A percentile compares a stretch with the other conserved stretches of the same genome.
Evolutionary conservation across 768 basidiomycete genomes (phyloP).

Genomic region (Suillus discolor): DNA sequence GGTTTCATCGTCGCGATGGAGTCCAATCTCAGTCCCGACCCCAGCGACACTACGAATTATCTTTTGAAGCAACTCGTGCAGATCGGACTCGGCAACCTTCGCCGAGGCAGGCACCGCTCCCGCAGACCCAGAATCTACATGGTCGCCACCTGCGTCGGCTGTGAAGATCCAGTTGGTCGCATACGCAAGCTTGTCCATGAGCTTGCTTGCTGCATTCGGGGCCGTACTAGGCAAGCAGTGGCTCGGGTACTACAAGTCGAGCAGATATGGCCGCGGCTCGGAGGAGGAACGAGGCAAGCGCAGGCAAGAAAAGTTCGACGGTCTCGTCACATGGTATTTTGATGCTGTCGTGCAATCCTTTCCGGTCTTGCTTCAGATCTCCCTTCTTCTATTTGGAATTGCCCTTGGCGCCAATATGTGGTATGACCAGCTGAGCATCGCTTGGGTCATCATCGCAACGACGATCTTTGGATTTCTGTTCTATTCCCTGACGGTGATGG

Average conservation of each 20-base stretch:
- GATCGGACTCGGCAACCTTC: slow-evolving; percentile 10
- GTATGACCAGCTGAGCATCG: not conserved
- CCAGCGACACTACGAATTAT: slow-evolving; percentile 14
- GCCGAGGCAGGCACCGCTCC: not conserved
- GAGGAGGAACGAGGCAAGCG: slow-evolving; percentile 12
- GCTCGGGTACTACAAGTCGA: slow-evolving; percentile 10
- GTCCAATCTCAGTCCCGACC: slow-evolving; percentile 13
- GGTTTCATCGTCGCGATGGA: slow-evolving; percentile 15
- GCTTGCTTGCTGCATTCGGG: slow-evolving; percentile 17
- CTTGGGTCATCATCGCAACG: slow-evolving; percentile 1
- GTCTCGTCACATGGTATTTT: slow-evolving; percentile 17
- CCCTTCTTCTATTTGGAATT: slow-evolving; percentile 16
- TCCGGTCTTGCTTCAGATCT: slow-evolving; percentile 16
- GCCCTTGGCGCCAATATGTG: slow-evolving; percentile 10
- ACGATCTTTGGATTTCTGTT: slow-evolving; percentile 3
- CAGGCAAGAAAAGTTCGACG: slow-evolving; percentile 15
- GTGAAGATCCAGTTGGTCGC: slow-evolving; percentile 8
- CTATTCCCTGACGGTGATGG: slow-evolving; percentile 8
- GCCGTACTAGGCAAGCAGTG: slow-evolving; percentile 21
- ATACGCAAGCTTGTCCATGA: slow-evolving; percentile 16
- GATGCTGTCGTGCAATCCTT: slow-evolving; percentile 12
- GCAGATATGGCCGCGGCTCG: slow-evolving; percentile 8
- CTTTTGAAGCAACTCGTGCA: slow-evolving; percentile 16
- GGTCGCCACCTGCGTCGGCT: not conserved
- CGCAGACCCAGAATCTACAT: not conserved